Evolutionary conservation across 202 grass and related monocot genomes (phyloP).

Genomic region (Setaria italica): DNA sequence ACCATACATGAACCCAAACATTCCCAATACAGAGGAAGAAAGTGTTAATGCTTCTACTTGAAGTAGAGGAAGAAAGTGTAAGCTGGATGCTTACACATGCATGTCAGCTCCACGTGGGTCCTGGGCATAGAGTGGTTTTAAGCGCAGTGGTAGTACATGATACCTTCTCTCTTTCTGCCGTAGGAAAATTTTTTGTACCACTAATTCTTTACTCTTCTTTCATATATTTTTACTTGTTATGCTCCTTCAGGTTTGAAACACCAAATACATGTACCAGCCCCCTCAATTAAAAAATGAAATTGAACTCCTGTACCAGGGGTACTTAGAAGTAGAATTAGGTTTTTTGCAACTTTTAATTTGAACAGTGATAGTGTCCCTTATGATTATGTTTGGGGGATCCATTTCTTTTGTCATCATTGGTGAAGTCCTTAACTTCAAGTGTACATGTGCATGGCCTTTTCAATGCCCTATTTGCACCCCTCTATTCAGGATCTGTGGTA

Average conservation of each 20-base stretch:
- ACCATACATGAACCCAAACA: neutral
- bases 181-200: constrained; percentile 33
- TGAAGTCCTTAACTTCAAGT: constrained; percentile 75
- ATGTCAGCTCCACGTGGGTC: neutral
- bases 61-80: neutral
- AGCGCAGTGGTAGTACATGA: neutral
- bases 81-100: neutral
- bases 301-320: neutral
- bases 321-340: neutral
- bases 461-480: constrained; percentile 91
- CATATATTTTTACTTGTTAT: neutral
- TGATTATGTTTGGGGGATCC: constrained; percentile 25
- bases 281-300: neutral
- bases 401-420: constrained; percentile 31
- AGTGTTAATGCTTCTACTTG: neutral
- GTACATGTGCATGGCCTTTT: constrained; percentile 99
- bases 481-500: constrained; percentile 97
- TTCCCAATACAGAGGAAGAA: neutral
- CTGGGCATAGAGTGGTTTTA: constrained; percentile 13
- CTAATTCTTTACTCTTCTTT: constrained; percentile 4
- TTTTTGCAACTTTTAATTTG: constrained; percentile 21
- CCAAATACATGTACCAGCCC: neutral
- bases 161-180: constrained; percentile 19
- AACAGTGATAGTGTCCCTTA: constrained; percentile 15
- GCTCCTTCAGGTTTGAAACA: constrained; percentile 2